A percentile compares a stretch with the other conserved stretches of the same genome.
Conservation (phyloP, 768 basidiomycete species). For the Rubroboletus satanas region DNA sequence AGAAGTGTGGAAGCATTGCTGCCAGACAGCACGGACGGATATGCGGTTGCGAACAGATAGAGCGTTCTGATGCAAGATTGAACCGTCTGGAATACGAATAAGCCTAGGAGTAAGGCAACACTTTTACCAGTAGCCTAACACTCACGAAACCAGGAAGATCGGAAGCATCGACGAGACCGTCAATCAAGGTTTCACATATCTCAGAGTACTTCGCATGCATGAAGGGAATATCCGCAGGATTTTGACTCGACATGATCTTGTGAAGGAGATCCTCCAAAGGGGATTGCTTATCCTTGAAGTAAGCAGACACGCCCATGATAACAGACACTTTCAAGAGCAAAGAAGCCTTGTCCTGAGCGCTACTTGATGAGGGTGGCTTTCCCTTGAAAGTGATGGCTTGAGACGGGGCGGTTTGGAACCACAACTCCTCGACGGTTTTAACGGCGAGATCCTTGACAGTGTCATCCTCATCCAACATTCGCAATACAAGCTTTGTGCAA, state of each 20-base stretch:
- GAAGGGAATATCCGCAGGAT: conserved; percentile 45
- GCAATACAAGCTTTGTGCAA: conserved; percentile 70
- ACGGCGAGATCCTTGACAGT: conserved; percentile 90
- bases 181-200: conserved; percentile 82
- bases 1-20: conserved; percentile 80
- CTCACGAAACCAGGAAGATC: conserved; percentile 74
- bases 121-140: conserved; percentile 6
- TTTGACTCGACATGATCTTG: conserved; percentile 74
- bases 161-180: conserved; percentile 83
- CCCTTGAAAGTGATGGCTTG: conserved; percentile 38
- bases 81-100: conserved; percentile 51
- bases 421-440: conserved; percentile 87
- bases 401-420: conserved; percentile 55
- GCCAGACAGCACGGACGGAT: conserved; percentile 81
- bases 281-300: conserved; percentile 79
- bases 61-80: conserved; percentile 84
- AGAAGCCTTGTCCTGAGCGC: conserved; percentile 47
- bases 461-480: conserved; percentile 92
- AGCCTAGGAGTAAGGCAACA: background rate
- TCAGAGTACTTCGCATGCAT: conserved; percentile 71
- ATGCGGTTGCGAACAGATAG: conserved; percentile 75
- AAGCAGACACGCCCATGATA: conserved; percentile 80
- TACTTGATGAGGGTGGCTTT: conserved; percentile 28
- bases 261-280: conserved; percentile 82
- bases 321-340: conserved; percentile 67